These are phyloP conservation scores for Aspergillus persii DNA, from an alignment of 2,329 filamentous ascomycete species.

Conservation along the genomic window DNA sequence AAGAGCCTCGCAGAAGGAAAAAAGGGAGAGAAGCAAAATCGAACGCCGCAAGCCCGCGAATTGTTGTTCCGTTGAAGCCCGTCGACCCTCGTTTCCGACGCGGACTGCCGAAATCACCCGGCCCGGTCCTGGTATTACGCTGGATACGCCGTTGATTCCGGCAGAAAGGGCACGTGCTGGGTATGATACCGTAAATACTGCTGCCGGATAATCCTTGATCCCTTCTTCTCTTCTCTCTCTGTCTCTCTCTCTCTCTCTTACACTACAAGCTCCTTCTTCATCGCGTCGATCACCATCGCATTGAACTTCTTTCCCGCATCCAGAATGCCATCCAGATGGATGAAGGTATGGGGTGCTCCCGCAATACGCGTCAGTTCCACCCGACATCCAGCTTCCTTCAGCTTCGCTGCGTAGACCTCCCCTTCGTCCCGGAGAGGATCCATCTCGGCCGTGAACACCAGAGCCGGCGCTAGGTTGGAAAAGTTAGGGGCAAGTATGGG, in stretches of 20 bases:
- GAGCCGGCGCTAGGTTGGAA: conserved; percentile 35
- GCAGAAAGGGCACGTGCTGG: neutral
- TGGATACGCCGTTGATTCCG: neutral
- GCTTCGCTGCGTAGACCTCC: conserved; percentile 38
- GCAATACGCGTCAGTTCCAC: conserved; percentile 31
- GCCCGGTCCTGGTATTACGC: conserved; percentile 17
- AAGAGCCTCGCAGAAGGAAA: neutral
- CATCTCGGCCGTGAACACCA: conserved; percentile 42
- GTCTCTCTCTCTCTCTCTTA: neutral
- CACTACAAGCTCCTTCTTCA: conserved; percentile 23
- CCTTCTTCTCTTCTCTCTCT: neutral
- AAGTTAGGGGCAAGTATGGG: conserved; percentile 40
- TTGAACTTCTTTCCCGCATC: conserved; percentile 29
- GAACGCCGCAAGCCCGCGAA: conserved; percentile 1
- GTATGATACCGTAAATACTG: conserved; percentile 16
- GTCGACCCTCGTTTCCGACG: conserved; percentile 16
- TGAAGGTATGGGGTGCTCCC: conserved; percentile 37
- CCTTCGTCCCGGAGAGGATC: conserved; percentile 44
- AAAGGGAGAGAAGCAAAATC: neutral
- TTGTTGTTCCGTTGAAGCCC: conserved; percentile 2
- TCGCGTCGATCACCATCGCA: conserved; percentile 26
- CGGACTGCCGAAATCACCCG: conserved; percentile 27
- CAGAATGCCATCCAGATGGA: conserved; percentile 31
- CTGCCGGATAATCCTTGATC: conserved; percentile 20
- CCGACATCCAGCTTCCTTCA: conserved; percentile 34